phyloP scores from a whole-genome alignment of 495 filamentous ascomycete species.

The Neurospora sp. region DNA sequence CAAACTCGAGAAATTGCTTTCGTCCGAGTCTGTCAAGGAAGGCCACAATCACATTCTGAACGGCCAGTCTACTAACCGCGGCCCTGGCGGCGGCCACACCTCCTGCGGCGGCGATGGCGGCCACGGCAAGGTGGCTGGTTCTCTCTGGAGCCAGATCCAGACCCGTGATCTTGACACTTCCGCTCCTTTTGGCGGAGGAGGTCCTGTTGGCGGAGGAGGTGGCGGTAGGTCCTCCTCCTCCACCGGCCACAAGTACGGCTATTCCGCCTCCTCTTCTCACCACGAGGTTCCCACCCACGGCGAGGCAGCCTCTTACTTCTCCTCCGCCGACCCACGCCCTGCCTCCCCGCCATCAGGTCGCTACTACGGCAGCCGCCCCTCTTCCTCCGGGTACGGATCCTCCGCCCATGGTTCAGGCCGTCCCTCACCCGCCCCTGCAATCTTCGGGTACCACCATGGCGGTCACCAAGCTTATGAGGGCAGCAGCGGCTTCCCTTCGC shows the following conservation, averaged over 20 bases:
- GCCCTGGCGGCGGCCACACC: conserved; percentile 28
- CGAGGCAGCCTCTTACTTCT: conserved; percentile 1
- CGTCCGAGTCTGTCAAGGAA: conserved; percentile 57
- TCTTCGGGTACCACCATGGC: neutral
- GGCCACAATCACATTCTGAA: conserved; percentile 88
- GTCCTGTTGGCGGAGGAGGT: neutral
- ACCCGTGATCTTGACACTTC: conserved; percentile 5
- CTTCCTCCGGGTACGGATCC: neutral
- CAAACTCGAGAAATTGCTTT: too few relatives aligned
- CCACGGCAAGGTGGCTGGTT: conserved; percentile 38
- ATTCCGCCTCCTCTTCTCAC: neutral
- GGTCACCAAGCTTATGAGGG: neutral
- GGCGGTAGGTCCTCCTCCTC: neutral
- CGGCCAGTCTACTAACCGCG: too few relatives aligned
- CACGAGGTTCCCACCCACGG: neutral
- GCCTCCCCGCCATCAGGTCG: neutral
- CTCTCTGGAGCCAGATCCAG: conserved; percentile 42
- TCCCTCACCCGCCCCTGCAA: neutral
- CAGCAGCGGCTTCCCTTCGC: neutral
- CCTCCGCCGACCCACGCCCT: neutral
- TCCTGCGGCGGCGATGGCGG: conserved; percentile 29
- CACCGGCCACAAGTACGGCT: neutral
- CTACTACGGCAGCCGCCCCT: neutral
- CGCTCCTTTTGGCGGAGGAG: neutral
- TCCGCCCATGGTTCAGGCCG: neutral